phyloP scores from a whole-genome alignment of 106 monocot species.

The Allium fistulosum region DNA sequence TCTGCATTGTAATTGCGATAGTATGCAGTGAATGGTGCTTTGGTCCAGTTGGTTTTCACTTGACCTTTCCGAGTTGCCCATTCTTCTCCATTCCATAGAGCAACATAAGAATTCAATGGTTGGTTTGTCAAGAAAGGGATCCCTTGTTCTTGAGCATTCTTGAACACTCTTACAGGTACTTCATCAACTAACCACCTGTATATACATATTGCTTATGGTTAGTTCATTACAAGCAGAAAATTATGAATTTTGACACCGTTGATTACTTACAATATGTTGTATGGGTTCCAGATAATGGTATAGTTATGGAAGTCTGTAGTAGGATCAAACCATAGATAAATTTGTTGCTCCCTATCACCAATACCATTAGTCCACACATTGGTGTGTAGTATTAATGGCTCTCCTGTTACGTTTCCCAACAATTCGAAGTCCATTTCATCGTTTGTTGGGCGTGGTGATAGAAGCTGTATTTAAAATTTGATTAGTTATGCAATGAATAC shows the following conservation, averaged over 20 bases:
- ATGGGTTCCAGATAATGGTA: no score
- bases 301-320: no score
- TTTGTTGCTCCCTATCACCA: no score
- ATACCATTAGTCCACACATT: no score
- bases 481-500: background rate
- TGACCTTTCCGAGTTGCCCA: slow-evolving; percentile 33
- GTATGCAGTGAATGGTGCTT: slow-evolving; percentile 21
- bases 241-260: background rate
- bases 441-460: no score
- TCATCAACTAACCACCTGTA: slow-evolving; percentile 25
- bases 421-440: no score
- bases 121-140: slow-evolving; percentile 16
- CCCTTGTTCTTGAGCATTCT: slow-evolving; percentile 6
- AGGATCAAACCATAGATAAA: no score
- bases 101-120: slow-evolving; percentile 19
- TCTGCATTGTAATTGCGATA: slow-evolving; percentile 15
- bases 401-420: no score
- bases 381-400: no score
- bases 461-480: background rate
- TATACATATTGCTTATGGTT: background rate
- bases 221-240: background rate
- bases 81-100: slow-evolving; percentile 31
- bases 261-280: no score
- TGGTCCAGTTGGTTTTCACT: slow-evolving; percentile 32
- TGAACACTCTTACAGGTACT: slow-evolving; percentile 16